Evolutionary conservation across 352 stramenopile genomes (phyloP), one percentile per base, ranked within the genome.

Genomic region (Globisporangium rhizosaccharum): DNA sequence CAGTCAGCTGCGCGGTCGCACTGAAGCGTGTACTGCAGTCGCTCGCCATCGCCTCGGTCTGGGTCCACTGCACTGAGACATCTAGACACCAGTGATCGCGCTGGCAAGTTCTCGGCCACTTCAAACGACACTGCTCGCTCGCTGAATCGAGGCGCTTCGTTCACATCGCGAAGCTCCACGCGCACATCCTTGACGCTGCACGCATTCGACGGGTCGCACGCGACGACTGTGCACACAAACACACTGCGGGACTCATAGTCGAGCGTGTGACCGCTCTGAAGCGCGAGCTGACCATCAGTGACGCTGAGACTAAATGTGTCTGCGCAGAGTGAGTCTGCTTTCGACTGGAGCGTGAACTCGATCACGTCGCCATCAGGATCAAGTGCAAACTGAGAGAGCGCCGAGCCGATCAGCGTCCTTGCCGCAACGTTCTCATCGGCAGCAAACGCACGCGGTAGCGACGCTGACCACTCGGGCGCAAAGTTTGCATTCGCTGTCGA

Each of bases 401-500:
- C 30, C 11, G 47, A 28, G 0, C 67, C 69, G 37, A 75, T 64
- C 37, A 65, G 57, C 0, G 68, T 82, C 2, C 53, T 61, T 25
- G 53, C 20, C 25, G 53, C 48, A 2, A 73, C 62, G 50, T 84
- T 82, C 42, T 88, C 78, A 36, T 63, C 53, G n/a, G 84, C 68
- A 18, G 54, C 56, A n/a, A 88, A 57, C 0, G 63, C 57, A 0
- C 23, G n/a, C 1, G 71, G 73, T 14, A 75, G 60, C 10, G 59
- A 61, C 0, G 20, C 56, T 1, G 54, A 57, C 78, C 78, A 88
- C 14, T 70, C 57, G 4, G 78, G 78, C 1, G 75, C 62, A 56
- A 85, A 85, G 42, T 85, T 88, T 0, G 68, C 63, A 41, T 81
- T 76, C 11, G 74, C 75, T 0, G 72, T 84, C 18, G 66, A 11